Evolutionary conservation across 139 green algal genomes (phyloP), one percentile per base, ranked within the genome.

Genomic region (Desmodesmus armatus): DNA sequence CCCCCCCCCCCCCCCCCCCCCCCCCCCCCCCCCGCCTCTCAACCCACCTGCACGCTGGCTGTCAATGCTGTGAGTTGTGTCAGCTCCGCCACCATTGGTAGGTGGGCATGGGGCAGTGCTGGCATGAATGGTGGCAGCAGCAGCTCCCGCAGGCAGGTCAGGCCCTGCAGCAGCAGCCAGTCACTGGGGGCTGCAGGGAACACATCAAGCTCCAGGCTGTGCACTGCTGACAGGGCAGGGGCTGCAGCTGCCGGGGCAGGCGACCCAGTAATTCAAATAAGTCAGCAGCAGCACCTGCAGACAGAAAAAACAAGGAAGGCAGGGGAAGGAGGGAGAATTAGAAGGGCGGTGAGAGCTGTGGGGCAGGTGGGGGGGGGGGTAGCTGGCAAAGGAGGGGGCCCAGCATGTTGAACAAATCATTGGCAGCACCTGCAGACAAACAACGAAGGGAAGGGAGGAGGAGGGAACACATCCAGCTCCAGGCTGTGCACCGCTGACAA

Each of bases 391-490:
- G 76, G 55, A 82, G 47, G 9, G 9, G 15, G 11, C 19, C 7
- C 19, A 75, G 15, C 67, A 37, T 49, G 5, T 35, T 3, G 0
- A 75, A 75, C 3, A 75, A n/a, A n/a, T n/a, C n/a, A n/a, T n/a
- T 23, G 76, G 76, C 76, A 82, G 55, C 11, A 27, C 31, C 41
- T 67, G 73, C 73, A 80, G 73, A 3, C n/a, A n/a, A 67, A 29
- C 4, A 41, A 3, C 73, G 47, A 80, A 9, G 47, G 40, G 31
- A 33, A 13, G 47, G 47, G 47, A 1, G 29, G 33, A 37, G 71
- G 25, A 27, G 76, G 76, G 11, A 71, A 82, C 41, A 66, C 76
- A 41, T 82, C 76, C 25, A 82, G 76, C 76, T 82, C 55, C 55
- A 82, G 7, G 27, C 35, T 71, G 55, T 9, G 5, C 37, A 82